Evolutionary conservation across 1,284 basidiomycete genomes (phyloP).

Genomic region (Boletellus deceptivus): DNA sequence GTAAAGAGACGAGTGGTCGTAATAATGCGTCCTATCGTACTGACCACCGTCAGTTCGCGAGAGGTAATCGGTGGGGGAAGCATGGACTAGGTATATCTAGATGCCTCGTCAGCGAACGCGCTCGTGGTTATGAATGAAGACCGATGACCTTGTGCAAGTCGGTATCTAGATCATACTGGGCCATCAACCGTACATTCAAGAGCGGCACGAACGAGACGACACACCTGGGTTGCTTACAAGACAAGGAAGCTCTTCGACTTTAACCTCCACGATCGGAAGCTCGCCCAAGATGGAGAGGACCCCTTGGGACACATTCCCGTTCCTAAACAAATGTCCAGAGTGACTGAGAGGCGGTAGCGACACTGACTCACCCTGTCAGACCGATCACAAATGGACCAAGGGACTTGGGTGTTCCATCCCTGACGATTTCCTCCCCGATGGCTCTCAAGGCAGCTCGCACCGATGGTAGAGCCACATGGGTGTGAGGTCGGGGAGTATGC

Average conservation of each 20-base stretch:
- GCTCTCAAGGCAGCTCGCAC: conserved; percentile 57
- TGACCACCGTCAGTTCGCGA: conserved; percentile 48
- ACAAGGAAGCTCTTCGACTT: conserved; percentile 53
- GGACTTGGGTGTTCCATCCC: conserved; percentile 58
- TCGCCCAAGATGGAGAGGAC: conserved; percentile 69
- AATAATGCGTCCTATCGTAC: conserved; percentile 73
- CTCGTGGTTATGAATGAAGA: not conserved
- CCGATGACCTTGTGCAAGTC: conserved; percentile 47
- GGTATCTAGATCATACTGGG: conserved; percentile 40
- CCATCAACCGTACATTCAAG: conserved; percentile 1
- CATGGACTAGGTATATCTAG: conserved; percentile 78
- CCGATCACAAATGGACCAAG: conserved; percentile 81
- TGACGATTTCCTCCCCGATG: conserved; percentile 57
- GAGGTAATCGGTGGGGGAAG: conserved; percentile 71
- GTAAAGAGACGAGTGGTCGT: conserved; percentile 64
- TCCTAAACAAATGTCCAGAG: conserved; percentile 39
- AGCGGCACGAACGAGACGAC: not conserved
- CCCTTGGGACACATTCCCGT: conserved; percentile 79
- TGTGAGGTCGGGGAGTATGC: conserved; percentile 82
- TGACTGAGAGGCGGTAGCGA: not conserved
- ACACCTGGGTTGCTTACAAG: conserved; percentile 54
- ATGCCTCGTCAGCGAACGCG: conserved; percentile 3
- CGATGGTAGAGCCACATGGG: conserved; percentile 57
- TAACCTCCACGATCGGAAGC: conserved; percentile 63
- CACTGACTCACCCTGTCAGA: conserved; percentile 67